phyloP scores from a whole-genome alignment of 345 rosid species.

The Adansonia digitata region DNA sequence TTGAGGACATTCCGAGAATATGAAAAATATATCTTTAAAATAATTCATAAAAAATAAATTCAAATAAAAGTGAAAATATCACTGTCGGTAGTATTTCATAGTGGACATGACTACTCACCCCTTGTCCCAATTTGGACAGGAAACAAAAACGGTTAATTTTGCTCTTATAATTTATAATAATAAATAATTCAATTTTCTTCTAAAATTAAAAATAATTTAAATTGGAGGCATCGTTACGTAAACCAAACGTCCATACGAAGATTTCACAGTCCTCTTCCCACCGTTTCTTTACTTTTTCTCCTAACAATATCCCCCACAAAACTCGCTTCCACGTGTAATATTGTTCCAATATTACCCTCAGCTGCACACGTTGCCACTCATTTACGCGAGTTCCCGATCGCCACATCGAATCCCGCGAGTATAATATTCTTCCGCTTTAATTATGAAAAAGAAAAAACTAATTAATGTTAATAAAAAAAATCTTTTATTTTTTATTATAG shows the following conservation, averaged over 20 bases:
- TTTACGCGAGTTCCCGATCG: constrained; percentile 16
- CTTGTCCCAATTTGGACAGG: too few relatives aligned
- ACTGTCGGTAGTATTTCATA: too few relatives aligned
- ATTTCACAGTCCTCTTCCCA: constrained; percentile 13
- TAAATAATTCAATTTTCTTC: too few relatives aligned
- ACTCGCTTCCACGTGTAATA: constrained; percentile 24
- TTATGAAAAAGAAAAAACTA: background rate
- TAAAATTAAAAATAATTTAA: too few relatives aligned
- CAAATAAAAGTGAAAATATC: too few relatives aligned
- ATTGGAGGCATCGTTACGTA: constrained; percentile 36
- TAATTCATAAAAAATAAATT: too few relatives aligned
- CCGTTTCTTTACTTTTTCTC: background rate
- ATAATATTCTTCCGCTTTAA: background rate
- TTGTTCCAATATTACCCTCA: constrained; percentile 9
- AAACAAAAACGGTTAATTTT: too few relatives aligned
- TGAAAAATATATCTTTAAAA: too few relatives aligned
- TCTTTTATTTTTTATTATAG: background rate
- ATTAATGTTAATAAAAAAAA: too few relatives aligned
- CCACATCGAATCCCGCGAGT: constrained; percentile 21
- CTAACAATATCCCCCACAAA: background rate
- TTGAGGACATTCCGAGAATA: too few relatives aligned
- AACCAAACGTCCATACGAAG: constrained; percentile 45
- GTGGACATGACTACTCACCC: too few relatives aligned
- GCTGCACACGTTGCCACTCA: constrained; percentile 3
- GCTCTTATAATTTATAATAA: too few relatives aligned